phyloP scores from a whole-genome alignment of 164 flowering plant species.

The Magnolia kwangsiensis region DNA sequence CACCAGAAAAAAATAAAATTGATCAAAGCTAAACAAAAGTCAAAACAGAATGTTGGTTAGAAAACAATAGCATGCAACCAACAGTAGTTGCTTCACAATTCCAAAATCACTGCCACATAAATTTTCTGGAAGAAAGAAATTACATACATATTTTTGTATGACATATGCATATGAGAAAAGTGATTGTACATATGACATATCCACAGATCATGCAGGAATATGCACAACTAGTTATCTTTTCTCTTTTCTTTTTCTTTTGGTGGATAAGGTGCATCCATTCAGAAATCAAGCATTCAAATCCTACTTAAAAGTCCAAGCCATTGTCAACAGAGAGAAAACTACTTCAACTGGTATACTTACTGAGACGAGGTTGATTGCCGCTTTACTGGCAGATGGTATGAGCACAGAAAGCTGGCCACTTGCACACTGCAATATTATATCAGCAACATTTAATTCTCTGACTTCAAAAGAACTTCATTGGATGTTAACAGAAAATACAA shows the following conservation, averaged over 20 bases:
- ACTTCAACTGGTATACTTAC: constrained; percentile 31
- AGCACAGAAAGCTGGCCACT: constrained; percentile 60
- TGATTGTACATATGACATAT: constrained; percentile 23
- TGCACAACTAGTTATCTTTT: background rate
- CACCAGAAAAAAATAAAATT: too few relatives aligned
- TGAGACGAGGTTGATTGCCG: constrained; percentile 65
- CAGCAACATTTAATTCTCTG: too few relatives aligned
- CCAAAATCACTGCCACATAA: too few relatives aligned
- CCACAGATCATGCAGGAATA: background rate
- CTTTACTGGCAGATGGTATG: constrained; percentile 68
- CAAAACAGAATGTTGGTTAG: too few relatives aligned
- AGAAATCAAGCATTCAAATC: background rate
- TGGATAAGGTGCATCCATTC: background rate
- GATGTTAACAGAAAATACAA: too few relatives aligned
- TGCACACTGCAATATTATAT: constrained; percentile 58
- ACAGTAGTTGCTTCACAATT: too few relatives aligned
- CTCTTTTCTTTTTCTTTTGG: too few relatives aligned
- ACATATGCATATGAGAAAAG: constrained; percentile 65
- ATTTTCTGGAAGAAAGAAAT: too few relatives aligned
- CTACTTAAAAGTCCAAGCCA: background rate
- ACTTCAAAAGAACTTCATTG: too few relatives aligned
- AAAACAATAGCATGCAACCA: too few relatives aligned
- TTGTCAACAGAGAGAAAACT: background rate
- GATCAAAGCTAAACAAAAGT: too few relatives aligned
- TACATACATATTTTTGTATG: too few relatives aligned